Evolutionary conservation across 352 stramenopile species (phyloP).

Genomic region (Pythium guiyangense): DNA sequence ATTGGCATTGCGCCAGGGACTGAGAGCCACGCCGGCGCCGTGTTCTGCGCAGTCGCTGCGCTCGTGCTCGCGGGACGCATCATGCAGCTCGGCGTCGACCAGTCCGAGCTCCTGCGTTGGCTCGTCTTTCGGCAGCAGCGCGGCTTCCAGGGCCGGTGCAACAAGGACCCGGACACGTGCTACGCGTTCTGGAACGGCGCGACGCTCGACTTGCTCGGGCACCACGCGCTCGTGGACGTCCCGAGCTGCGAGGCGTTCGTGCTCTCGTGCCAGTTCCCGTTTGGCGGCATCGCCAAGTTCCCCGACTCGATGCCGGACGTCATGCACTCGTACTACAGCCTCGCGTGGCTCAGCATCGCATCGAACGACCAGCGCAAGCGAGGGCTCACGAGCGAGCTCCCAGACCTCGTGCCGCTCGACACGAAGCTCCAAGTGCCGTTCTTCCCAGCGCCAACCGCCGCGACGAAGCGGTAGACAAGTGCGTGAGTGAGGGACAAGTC

Average conservation of each 20-base stretch:
- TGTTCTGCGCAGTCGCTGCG: conserved; percentile 70
- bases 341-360: conserved; percentile 88
- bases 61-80: conserved; percentile 63
- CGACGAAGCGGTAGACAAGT: conserved; percentile 12
- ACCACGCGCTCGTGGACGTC: conserved; percentile 75
- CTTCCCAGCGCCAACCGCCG: conserved; percentile 33
- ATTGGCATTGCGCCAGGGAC: conserved; percentile 62
- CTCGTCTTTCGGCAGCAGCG: conserved; percentile 80
- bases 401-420: conserved; percentile 43
- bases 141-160: conserved; percentile 89
- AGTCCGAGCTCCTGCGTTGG: conserved; percentile 71
- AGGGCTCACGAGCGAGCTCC: conserved; percentile 19
- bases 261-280: conserved; percentile 75
- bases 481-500: not conserved
- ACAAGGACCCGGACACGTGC: conserved; percentile 89
- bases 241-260: conserved; percentile 71
- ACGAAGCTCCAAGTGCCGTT: conserved; percentile 78
- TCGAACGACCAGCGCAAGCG: conserved; percentile 17
- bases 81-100: conserved; percentile 63
- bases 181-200: conserved; percentile 92
- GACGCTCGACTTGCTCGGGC: conserved; percentile 76
- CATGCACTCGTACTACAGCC: conserved; percentile 90
- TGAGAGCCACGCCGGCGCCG: conserved; percentile 72
- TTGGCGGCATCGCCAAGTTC: conserved; percentile 87
- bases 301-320: conserved; percentile 78